phyloP scores from a whole-genome alignment of 352 stramenopile species.

The Phytopythium vexans region DNA sequence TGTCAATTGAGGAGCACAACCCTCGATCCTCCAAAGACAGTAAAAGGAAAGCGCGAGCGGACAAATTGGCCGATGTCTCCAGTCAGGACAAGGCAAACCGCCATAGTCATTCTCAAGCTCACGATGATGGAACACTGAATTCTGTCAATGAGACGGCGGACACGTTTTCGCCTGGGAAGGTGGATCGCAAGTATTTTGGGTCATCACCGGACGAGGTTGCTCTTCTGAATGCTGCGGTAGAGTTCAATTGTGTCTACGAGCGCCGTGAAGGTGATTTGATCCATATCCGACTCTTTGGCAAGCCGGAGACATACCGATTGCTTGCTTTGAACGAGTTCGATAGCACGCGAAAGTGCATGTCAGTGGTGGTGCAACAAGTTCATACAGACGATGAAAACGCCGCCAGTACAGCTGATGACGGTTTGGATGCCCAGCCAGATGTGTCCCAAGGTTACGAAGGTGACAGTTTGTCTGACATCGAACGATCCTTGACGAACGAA shows the following conservation, averaged over 20 bases:
- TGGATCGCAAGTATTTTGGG: slow-evolving; percentile 58
- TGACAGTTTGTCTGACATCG: slow-evolving; percentile 26
- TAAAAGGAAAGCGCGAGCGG: too few species aligned
- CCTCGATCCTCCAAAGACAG: slow-evolving; percentile 3
- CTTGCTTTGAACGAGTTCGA: slow-evolving; percentile 86
- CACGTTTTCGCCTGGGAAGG: slow-evolving; percentile 25
- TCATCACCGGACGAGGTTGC: slow-evolving; percentile 85
- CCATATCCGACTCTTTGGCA: slow-evolving; percentile 71
- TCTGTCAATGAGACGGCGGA: slow-evolving; percentile 15
- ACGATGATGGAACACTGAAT: too few species aligned
- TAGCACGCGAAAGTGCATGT: slow-evolving; percentile 87
- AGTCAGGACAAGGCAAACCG: too few species aligned
- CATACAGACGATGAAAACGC: slow-evolving; percentile 2
- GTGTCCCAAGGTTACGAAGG: background rate
- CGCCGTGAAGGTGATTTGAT: slow-evolving; percentile 75
- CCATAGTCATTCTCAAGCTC: too few species aligned
- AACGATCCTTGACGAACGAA: slow-evolving; percentile 17
- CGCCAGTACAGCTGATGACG: background rate
- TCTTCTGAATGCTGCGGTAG: slow-evolving; percentile 66
- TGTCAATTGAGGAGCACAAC: slow-evolving; percentile 43
- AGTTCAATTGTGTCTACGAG: slow-evolving; percentile 83
- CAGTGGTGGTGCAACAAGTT: slow-evolving; percentile 65
- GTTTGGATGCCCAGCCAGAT: slow-evolving; percentile 4
- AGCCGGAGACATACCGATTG: slow-evolving; percentile 69
- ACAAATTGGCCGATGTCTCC: too few species aligned